Percentiles rank a stretch among this genome's conserved stretches.
Evolutionary conservation across 331 rosid species (phyloP).

Genomic region (Phaseolus coccineus): DNA sequence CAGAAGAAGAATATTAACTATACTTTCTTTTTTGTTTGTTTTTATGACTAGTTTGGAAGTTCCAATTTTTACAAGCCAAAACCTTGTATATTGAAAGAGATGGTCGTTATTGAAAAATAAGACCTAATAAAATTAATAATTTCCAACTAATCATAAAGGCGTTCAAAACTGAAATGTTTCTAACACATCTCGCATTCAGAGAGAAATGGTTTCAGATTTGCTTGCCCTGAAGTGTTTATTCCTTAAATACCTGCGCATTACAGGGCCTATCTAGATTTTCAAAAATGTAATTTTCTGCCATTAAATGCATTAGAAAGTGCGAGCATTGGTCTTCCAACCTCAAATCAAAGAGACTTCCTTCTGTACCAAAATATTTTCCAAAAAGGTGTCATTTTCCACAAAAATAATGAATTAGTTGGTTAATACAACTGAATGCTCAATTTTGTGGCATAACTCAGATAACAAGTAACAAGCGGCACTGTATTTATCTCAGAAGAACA

Average conservation of each 20-base stretch:
- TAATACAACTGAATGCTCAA: slow-evolving; percentile 11
- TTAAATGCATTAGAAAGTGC: not conserved
- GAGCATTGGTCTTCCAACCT: not conserved
- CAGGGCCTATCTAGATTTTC: not conserved
- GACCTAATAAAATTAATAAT: too few relatives aligned
- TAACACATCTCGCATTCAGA: not conserved
- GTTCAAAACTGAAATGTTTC: too few relatives aligned
- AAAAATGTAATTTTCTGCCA: not conserved
- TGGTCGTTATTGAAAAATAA: too few relatives aligned
- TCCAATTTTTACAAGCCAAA: too few relatives aligned
- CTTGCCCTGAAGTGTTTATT: not conserved
- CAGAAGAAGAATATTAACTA: not conserved
- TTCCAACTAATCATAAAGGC: too few relatives aligned
- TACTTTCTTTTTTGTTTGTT: too few relatives aligned
- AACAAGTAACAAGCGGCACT: not conserved
- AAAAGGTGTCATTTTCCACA: not conserved
- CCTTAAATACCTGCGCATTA: not conserved
- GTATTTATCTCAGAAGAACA: slow-evolving; percentile 9
- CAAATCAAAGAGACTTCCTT: too few relatives aligned
- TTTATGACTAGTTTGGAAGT: too few relatives aligned
- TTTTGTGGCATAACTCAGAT: not conserved
- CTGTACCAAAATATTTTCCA: not conserved
- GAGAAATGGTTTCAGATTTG: not conserved
- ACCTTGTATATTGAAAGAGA: too few relatives aligned
- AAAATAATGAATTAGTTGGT: not conserved